These are phyloP conservation scores for Fusarium sp. DNA, from an alignment of 2,329 filamentous ascomycete species.

Conservation along the genomic window DNA sequence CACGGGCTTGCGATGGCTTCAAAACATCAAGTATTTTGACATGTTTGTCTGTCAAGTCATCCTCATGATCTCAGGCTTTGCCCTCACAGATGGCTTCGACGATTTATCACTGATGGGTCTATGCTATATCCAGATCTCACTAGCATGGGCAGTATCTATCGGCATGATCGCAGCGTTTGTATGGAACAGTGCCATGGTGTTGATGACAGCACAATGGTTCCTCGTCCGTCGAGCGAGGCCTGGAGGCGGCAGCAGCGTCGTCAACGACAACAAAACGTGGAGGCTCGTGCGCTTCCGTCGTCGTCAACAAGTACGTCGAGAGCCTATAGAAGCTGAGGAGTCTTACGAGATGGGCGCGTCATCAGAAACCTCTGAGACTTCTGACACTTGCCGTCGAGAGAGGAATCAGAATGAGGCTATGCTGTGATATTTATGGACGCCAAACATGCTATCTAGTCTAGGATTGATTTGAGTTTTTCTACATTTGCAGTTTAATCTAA, in stretches of 20 bases:
- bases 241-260: neutral
- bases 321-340: neutral
- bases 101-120: slow-evolving; percentile 9
- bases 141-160: slow-evolving; percentile 7
- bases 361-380: neutral
- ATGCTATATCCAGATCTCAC: slow-evolving; percentile 15
- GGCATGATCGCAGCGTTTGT: slow-evolving; percentile 23
- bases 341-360: slow-evolving; percentile 3
- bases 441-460: neutral
- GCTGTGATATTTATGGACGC: neutral
- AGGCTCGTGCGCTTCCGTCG: slow-evolving; percentile 1
- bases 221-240: slow-evolving; percentile 14
- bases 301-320: neutral
- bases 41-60: slow-evolving; percentile 26
- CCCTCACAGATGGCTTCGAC: slow-evolving; percentile 4
- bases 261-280: slow-evolving; percentile 11
- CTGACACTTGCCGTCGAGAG: slow-evolving; percentile 2
- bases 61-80: slow-evolving; percentile 17
- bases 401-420: neutral
- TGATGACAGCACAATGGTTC: slow-evolving; percentile 25
- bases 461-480: neutral
- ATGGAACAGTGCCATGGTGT: slow-evolving; percentile 21
- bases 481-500: neutral
- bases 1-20: neutral
- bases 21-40: slow-evolving; percentile 15